Base-by-base conservation (phyloP, 257 asterid species). In the Ilex aquifolium region DNA sequence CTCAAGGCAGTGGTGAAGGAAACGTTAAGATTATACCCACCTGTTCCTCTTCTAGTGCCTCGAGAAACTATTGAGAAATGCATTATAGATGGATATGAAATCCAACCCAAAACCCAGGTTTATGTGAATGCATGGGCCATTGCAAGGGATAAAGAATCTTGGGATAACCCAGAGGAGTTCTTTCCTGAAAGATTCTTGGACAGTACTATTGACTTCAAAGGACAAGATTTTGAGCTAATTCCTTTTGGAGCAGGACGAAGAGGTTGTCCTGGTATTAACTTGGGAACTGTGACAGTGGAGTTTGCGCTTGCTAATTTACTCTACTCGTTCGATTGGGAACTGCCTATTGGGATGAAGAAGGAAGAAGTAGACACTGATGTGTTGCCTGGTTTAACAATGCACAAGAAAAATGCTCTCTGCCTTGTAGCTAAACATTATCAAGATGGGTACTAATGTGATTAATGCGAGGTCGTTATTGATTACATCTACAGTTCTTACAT, bases 121-220 rank as follows among this genome's bases (percentile, higher is more conserved):
- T 49, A 49, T n/a, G 54, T 49, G 17, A 49, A 49, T 49, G 54
- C 54, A 49, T 49, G 54, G 54, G 54, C 54, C 14, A 49, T 49
- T 49, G 54, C 13, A 11, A 49, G 54, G 54, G 54, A 49, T 2
- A 3, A 12, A 11, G n/a, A 49, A 3, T 49, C 14, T n/a, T 49
- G 54, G 54, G 14, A 49, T 4, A 49, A 49, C 54, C 17, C 17
- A 15, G 54, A 49, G 10, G 54, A 49, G 14, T 49, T 49, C 54
- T 49, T 49, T 6, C 54, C 54, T 12, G 54, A 49, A 49, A 49
- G 54, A 49, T 49, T 49, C 14, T 6, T 49, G 54, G 10, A 49
- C 0, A 15, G 54, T 49, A 15, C 1, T 49, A 15, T 49, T 11
- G 17, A 49, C 14, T 11, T 11, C 54, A 49, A 49, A 49, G 54